Conservation (phyloP, 164 flowering plant species). For the Malania oleifera region DNA sequence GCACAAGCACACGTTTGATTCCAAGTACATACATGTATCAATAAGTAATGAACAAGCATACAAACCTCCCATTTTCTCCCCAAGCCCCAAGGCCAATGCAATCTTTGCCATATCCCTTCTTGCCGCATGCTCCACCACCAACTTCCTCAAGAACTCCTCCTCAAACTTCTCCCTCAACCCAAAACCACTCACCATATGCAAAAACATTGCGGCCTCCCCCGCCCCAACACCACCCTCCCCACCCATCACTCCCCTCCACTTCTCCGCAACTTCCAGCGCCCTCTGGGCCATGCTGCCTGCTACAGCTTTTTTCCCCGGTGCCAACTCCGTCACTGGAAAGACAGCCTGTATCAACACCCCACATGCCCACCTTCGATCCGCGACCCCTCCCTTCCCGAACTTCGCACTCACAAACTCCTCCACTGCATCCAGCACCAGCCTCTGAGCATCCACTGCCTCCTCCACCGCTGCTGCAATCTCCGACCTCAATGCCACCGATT, state of each 20-base stretch:
- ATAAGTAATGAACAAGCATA: background rate
- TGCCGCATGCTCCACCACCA: slow-evolving; percentile 37
- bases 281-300: slow-evolving; percentile 9
- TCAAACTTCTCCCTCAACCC: slow-evolving; percentile 37
- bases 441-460: slow-evolving; percentile 40
- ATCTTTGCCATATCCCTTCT: slow-evolving; percentile 64
- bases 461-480: slow-evolving; percentile 28
- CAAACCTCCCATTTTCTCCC: slow-evolving; percentile 50
- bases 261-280: slow-evolving; percentile 25
- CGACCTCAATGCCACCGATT: slow-evolving; percentile 27
- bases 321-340: slow-evolving; percentile 22
- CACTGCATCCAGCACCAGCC: slow-evolving; percentile 40
- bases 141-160: slow-evolving; percentile 37
- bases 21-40: background rate
- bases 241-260: slow-evolving; percentile 16
- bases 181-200: slow-evolving; percentile 46
- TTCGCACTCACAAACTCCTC: slow-evolving; percentile 34
- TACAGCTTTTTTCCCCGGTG: background rate
- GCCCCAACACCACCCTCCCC: slow-evolving; percentile 26
- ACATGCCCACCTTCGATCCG: slow-evolving; percentile 62
- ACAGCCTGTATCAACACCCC: slow-evolving; percentile 40
- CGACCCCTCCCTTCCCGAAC: slow-evolving; percentile 26
- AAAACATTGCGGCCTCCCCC: slow-evolving; percentile 54
- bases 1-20: too few relatives aligned
- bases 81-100: slow-evolving; percentile 36